Conservation (phyloP, 129 eudicot species). For the Helianthus annuus region HanXRQr2.0-SUNRISE NC_035445.2:53027725-53028224, state of each 20-base stretch:
- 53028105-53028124: conserved; percentile 88
- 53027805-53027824: conserved; percentile 81
- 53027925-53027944: conserved; percentile 94
- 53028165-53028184: conserved; percentile 87
- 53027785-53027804: conserved; percentile 76
- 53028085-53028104: conserved; percentile 88
- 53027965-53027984: conserved; percentile 59
- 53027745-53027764: conserved; percentile 90
- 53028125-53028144: conserved; percentile 98
- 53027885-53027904: conserved; percentile 38
- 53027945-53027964: conserved; percentile 91
- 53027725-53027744: conserved; percentile 89
- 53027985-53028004: conserved; percentile 52
- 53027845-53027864: conserved; percentile 75
- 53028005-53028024: conserved; percentile 63
- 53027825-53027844: conserved; percentile 56
- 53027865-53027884: conserved; percentile 61
- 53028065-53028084: conserved; percentile 95
- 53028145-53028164: conserved; percentile 90
- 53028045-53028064: conserved; percentile 90
- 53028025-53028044: conserved; percentile 90
- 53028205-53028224: conserved; percentile 63
- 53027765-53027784: conserved; percentile 92
- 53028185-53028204: conserved; percentile 87
- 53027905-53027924: conserved; percentile 76